Conservation (phyloP, 169 alveolate genomes). For the Plasmodium yoelii region DNA sequence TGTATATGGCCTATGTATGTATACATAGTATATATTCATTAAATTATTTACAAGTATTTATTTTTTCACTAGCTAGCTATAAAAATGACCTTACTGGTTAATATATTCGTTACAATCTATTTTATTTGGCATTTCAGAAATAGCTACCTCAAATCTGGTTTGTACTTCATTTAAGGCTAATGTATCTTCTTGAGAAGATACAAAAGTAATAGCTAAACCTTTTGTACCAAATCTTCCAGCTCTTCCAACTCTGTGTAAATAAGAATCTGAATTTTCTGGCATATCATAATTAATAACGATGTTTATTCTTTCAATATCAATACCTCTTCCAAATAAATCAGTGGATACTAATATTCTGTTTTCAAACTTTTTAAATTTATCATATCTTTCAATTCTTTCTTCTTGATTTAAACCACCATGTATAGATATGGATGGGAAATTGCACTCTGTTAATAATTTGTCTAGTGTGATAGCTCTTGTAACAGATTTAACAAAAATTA, state of each 20-base stretch:
- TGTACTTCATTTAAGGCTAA: constrained; percentile 96
- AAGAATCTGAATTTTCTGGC: constrained; percentile 94
- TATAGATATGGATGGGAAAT: constrained; percentile 99
- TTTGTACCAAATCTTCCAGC: constrained; percentile 99
- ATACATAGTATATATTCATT: too few species aligned
- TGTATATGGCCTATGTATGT: too few species aligned
- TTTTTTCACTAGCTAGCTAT: too few species aligned
- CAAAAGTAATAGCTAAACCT: constrained; percentile 99
- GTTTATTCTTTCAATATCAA: constrained; percentile 99
- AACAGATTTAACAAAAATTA: constrained; percentile 97
- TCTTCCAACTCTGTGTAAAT: constrained; percentile 96
- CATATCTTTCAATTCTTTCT: constrained; percentile 95
- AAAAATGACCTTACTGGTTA: constrained; percentile 68
- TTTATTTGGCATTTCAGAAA: constrained; percentile 96
- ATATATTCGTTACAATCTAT: constrained; percentile 93
- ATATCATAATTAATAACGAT: constrained; percentile 99
- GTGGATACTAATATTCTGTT: constrained; percentile 99
- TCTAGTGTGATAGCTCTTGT: constrained; percentile 96
- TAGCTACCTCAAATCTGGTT: constrained; percentile 97
- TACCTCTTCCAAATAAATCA: constrained; percentile 99
- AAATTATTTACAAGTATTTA: too few species aligned
- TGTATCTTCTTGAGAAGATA: constrained; percentile 94
- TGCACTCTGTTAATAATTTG: constrained; percentile 95
- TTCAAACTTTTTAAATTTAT: constrained; percentile 97
- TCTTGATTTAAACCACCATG: constrained; percentile 94